Evolutionary conservation across 108 stramenopile genomes (phyloP), one percentile per base, ranked within the genome.

Genomic region (Hondaea fermentalgiana): DNA sequence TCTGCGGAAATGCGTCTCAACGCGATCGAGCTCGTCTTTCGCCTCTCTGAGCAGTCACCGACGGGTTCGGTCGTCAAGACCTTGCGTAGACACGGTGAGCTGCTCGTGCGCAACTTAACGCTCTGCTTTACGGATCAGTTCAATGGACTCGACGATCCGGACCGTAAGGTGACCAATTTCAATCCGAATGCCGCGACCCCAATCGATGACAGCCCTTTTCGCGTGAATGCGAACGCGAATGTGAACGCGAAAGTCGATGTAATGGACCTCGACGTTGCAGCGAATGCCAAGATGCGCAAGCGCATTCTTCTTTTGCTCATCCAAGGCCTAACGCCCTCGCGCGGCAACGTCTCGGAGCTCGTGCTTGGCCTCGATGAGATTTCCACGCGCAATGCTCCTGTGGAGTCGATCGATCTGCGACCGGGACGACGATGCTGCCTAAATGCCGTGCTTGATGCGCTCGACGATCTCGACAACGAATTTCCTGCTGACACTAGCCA

Each of bases 1-100:
- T 83, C 76, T 53, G 45, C 76, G 76, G 76, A 83, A 23, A 83
- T 83, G 76, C 76, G 51, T 17, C 45, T 83, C 49, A 83, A 83
- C 51, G 45, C 76, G 8, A 83, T 83, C 23, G 49, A 83, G 28
- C 51, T 83, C n/a, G 45, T 83, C 6, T 83, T 83, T 45, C 12
- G 76, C 12, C 76, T 83, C 12, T 53, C 49, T 6, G 51, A 83
- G n/a, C 49, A 83, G 51, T 47, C 76, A 2, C 76, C 76, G 49
- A 47, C 51, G 8, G 76, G 76, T 12, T 83, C 4, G 10, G 51
- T 83, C 17, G 76, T 83, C 49, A 83, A 83, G 51, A 23, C 51
- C 12, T 35, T 83, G 28, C 45, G 23, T 0, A 47, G n/a, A 17
- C n/a, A 83, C 1, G 19, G 16, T 8, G 51, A 23, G 19, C 19